phyloP scores from a whole-genome alignment of 495 filamentous ascomycete genomes.

The Aspergillus leporis region DNA sequence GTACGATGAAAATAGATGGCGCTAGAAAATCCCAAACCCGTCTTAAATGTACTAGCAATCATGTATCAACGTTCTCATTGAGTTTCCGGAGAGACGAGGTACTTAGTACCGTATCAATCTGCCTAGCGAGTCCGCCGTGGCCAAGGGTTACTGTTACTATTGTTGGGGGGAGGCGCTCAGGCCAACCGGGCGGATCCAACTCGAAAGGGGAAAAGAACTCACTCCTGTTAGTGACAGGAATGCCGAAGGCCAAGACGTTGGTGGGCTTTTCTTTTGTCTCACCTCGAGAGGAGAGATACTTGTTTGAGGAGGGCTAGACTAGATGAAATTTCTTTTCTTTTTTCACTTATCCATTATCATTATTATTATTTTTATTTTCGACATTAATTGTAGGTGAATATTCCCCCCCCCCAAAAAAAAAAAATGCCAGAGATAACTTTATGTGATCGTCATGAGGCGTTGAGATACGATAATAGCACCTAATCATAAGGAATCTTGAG shows the following conservation, averaged over 20 bases:
- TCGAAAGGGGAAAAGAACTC: neutral
- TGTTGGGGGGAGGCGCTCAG: conserved; percentile 3
- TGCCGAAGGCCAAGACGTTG: neutral
- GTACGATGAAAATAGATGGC: neutral
- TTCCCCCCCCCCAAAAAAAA: too few species aligned
- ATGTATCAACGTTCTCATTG: neutral
- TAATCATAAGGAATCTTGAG: too few species aligned
- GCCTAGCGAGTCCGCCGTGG: neutral
- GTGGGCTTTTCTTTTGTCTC: neutral
- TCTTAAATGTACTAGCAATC: neutral
- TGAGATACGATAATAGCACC: too few species aligned
- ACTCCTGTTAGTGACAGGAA: neutral
- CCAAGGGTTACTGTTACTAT: neutral
- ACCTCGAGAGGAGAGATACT: neutral
- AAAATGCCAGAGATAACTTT: too few species aligned
- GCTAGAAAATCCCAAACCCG: neutral
- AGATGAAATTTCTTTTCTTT: too few species aligned
- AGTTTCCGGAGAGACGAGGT: neutral
- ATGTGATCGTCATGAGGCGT: too few species aligned
- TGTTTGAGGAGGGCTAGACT: too few species aligned
- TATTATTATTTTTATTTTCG: too few species aligned
- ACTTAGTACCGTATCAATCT: neutral
- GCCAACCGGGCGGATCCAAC: conserved; percentile 1
- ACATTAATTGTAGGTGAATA: too few species aligned
- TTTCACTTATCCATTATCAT: too few species aligned